Conservation (phyloP, 306 rosid genomes). For the Citrullus colocynthis region DNA sequence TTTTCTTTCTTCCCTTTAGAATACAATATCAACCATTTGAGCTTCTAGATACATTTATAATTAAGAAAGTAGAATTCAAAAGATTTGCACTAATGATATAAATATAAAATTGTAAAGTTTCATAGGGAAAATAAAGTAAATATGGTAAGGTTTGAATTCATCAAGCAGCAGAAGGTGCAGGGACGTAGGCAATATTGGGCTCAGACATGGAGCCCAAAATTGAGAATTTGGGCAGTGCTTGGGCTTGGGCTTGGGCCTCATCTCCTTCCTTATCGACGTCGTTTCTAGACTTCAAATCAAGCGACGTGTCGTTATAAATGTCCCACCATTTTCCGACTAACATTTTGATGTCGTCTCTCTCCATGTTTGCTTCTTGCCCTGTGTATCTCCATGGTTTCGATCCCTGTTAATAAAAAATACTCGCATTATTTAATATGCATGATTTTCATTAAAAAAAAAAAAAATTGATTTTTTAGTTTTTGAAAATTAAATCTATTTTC, state of each 20-base stretch:
- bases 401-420: slow-evolving; percentile 7
- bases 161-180: slow-evolving; percentile 58
- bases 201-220: slow-evolving; percentile 43
- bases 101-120: neutral
- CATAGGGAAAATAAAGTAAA: neutral
- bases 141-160: neutral
- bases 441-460: too few species aligned
- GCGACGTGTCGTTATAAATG: slow-evolving; percentile 38
- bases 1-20: neutral
- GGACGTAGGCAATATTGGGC: slow-evolving; percentile 24
- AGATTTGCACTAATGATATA: neutral
- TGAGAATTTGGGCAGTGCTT: slow-evolving; percentile 17
- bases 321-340: slow-evolving; percentile 62
- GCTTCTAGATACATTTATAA: too few species aligned
- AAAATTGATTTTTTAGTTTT: too few species aligned
- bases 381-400: slow-evolving; percentile 62
- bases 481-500: too few species aligned
- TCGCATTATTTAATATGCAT: too few species aligned
- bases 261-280: slow-evolving; percentile 3
- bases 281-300: slow-evolving; percentile 31
- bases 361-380: slow-evolving; percentile 50
- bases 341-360: slow-evolving; percentile 41
- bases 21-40: neutral
- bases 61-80: neutral
- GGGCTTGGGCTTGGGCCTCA: neutral